Base-by-base conservation (phyloP, 768 basidiomycete genomes). In the Panaeolus papilionaceus region DNA sequence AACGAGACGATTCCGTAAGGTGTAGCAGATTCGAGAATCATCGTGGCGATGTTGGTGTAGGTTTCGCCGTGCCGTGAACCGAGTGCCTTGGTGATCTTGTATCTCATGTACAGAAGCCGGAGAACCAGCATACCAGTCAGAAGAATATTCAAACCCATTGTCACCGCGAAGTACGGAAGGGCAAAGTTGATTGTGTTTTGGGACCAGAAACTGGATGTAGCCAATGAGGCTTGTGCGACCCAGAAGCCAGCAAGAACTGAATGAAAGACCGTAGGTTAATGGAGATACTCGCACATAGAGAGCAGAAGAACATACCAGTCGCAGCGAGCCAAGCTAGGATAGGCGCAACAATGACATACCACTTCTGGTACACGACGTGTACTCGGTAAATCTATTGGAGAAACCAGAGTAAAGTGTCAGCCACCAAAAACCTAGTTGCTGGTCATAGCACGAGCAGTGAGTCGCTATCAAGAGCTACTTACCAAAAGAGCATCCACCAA, bases 21-120 rank as follows among this genome's bases (percentile, higher is more conserved):
- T 3, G 71, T 70, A 1, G 79, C 79, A 7, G 75, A 77, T 66
- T 82, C 80, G 18, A 80, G 66, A 16, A 82, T 47, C 71, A 81
- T 76, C 2, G 76, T 62, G 1, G 69, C 67, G 37, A 77, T 63
- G 44, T 68, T 67, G 23, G 70, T 70, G 65, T 79, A 79, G 20
- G 68, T 62, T 38, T 67, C 64, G 0, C 71, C 72, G 47, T 49
- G 47, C 7, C 47, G 47, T 5, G 16, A 7, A 10, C 67, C 71
- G 26, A 70, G 44, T 54, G 54, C 49, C 16, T 64, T 37, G 4
- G 26, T 67, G 26, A 70, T 71, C n/a, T 58, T 63, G 40, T 66
- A 66, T 10, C 75, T 68, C 63, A 75, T 65, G 4, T 77, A 61
- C 7, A 73, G 61, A 2, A 79, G 72, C 3, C 76, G 78, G 14